A percentile compares a stretch with the other conserved stretches of the same genome.
Conservation (phyloP, 305 asterid species). For the Fraxinus floribunda region DNA sequence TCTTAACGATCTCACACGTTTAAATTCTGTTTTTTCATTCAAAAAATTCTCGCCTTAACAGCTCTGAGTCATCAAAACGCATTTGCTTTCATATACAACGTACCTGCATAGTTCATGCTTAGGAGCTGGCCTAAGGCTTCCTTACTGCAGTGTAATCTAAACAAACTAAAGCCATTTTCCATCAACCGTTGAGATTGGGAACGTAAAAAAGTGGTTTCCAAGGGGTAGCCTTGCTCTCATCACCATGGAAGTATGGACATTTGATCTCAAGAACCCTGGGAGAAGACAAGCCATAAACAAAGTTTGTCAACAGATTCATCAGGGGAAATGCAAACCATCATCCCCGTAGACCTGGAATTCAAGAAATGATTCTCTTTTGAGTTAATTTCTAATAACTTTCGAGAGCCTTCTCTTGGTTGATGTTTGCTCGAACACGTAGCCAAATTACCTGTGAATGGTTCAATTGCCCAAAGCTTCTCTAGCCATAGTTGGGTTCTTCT, state of each 20-base stretch:
- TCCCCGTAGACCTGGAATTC: slow-evolving; percentile 53
- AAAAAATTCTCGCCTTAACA: slow-evolving; percentile 44
- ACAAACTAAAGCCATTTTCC: slow-evolving; percentile 83
- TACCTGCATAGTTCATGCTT: slow-evolving; percentile 57
- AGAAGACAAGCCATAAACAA: slow-evolving; percentile 43
- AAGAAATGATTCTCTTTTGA: slow-evolving; percentile 46
- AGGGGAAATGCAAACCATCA: slow-evolving; percentile 72
- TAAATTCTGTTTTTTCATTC: too few species aligned
- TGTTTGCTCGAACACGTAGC: slow-evolving; percentile 76
- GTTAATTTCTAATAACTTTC: slow-evolving; percentile 61
- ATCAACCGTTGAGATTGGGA: slow-evolving; percentile 87
- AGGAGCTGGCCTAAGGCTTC: slow-evolving; percentile 58
- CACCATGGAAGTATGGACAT: slow-evolving; percentile 67
- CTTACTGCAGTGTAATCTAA: slow-evolving; percentile 54
- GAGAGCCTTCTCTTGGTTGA: slow-evolving; percentile 70
- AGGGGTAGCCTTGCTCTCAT: slow-evolving; percentile 46
- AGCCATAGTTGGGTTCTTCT: slow-evolving; percentile 72
- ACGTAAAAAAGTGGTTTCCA: slow-evolving; percentile 68
- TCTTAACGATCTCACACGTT: too few species aligned
- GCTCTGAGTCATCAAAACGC: slow-evolving; percentile 42
- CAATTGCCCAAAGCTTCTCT: slow-evolving; percentile 68
- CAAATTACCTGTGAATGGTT: slow-evolving; percentile 64
- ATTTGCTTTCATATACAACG: slow-evolving; percentile 49
- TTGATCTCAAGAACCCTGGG: slow-evolving; percentile 73
- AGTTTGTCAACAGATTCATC: slow-evolving; percentile 52